Conservation (phyloP, 225 moss, liverwort and hornwort genomes). For the Physcomitrellopsis africana region DNA sequence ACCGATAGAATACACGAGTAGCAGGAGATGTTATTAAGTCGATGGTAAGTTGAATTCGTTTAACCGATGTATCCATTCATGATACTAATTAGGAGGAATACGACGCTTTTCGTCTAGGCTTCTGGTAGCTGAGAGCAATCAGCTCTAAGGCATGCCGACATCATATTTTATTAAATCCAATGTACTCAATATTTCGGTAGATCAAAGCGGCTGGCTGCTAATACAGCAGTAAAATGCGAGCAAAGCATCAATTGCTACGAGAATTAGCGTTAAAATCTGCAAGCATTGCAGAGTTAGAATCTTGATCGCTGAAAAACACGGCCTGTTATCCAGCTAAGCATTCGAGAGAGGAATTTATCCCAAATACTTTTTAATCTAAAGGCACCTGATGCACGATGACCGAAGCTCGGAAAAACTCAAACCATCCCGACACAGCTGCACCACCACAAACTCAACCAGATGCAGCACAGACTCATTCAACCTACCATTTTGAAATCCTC, state of each 20-base stretch:
- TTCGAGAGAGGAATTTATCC: too few species aligned
- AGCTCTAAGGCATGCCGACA: not conserved
- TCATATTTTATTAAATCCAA: not conserved
- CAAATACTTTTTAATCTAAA: too few species aligned
- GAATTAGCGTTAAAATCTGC: not conserved
- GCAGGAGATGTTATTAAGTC: not conserved
- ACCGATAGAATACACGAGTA: not conserved
- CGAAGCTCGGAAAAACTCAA: too few species aligned
- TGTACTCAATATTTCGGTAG: not conserved
- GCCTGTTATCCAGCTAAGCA: too few species aligned
- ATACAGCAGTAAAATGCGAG: not conserved
- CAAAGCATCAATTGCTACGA: not conserved
- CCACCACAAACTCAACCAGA: not conserved
- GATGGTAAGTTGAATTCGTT: constrained; percentile 12
- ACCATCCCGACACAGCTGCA: too few species aligned
- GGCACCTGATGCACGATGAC: too few species aligned
- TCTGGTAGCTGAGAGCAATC: not conserved
- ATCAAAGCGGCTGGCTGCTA: not conserved
- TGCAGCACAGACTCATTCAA: not conserved
- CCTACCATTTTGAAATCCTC: constrained; percentile 95
- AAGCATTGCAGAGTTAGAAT: too few species aligned
- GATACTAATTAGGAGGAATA: not conserved
- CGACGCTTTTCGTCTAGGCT: not conserved
- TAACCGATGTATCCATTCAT: not conserved
- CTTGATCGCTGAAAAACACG: too few species aligned